Base-by-base conservation (phyloP, 208 protist genomes). In the Leishmania martiniquensis region DNA sequence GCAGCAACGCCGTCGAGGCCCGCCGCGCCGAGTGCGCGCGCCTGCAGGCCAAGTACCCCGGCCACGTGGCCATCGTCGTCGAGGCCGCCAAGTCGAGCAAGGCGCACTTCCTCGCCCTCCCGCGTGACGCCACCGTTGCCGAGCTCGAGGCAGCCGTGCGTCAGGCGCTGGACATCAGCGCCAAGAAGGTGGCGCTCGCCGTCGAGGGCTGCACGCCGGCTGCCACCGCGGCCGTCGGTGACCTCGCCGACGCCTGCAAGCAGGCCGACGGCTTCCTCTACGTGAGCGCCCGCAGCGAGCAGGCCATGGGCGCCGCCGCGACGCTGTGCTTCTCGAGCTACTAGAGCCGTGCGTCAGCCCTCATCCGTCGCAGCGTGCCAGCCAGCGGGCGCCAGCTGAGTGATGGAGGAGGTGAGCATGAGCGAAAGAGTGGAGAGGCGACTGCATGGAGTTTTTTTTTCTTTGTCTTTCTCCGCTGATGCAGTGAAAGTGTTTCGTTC, bases 191-290 rank as follows among this genome's bases (percentile, higher is more conserved):
- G 59, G 67, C 80, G 57, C 66, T 84, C 68, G 45, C 63, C 80
- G 54, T 84, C 60, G 52, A 76, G 75, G 80, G 76, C 68, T 80
- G 74, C 75, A 72, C 73, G 20, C 80, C 80, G 9, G 80, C 75
- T 45, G 42, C 66, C 17, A 77, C 37, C 47, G 44, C 66, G 37
- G 70, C 73, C 32, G 25, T 82, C 51, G 52, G 72, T 67, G 72
- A 76, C 66, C 51, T 82, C 62, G 71, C 63, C 63, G 72, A 68
- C 63, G 63, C 63, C 63, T 68, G 63, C 39, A 68, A 68, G 63
- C 32, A 37, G 4, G 63, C 10, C 54, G 78, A 82, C 57, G 72
- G 72, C 72, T 82, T 69, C 72, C 78, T 82, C 17, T 67, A 78
- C 68, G 68, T 83, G 29, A 34, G 47, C 29, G 75, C 71, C 55